phyloP scores from a whole-genome alignment of 768 basidiomycete species.

The Cyathus striatus region DNA sequence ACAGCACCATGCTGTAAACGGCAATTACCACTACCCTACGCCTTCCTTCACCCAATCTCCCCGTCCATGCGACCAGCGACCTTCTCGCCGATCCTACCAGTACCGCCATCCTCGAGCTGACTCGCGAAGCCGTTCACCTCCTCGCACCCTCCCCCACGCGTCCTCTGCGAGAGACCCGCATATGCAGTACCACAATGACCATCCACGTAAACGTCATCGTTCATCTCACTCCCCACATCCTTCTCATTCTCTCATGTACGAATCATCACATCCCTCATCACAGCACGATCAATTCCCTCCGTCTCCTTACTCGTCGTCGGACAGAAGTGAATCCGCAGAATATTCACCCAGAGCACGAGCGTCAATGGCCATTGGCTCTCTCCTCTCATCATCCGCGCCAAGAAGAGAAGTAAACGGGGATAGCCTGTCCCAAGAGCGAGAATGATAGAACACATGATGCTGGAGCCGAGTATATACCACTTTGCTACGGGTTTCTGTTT shows the following conservation, averaged over 20 bases:
- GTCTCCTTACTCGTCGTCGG: constrained; percentile 70
- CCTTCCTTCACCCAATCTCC: constrained; percentile 32
- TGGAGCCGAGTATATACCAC: neutral
- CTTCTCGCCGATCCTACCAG: constrained; percentile 23
- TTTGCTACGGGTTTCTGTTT: neutral
- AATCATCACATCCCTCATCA: constrained; percentile 30
- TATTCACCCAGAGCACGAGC: constrained; percentile 68
- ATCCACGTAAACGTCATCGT: constrained; percentile 60
- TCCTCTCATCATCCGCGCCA: constrained; percentile 45
- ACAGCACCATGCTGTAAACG: constrained; percentile 15
- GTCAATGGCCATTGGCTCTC: constrained; percentile 77
- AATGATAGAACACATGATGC: constrained; percentile 13
- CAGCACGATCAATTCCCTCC: constrained; percentile 52
- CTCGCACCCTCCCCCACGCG: constrained; percentile 21
- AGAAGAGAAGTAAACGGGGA: constrained; percentile 32
- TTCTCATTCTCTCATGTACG: constrained; percentile 35
- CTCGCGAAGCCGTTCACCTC: constrained; percentile 37
- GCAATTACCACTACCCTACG: constrained; percentile 33
- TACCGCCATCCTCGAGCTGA: constrained; percentile 27
- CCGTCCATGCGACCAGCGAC: constrained; percentile 24
- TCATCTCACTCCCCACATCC: constrained; percentile 52
- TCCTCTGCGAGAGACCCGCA: constrained; percentile 27
- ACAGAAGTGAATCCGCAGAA: constrained; percentile 58
- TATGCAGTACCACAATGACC: constrained; percentile 31
- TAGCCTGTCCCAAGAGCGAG: constrained; percentile 18